Evolutionary conservation across 2,329 filamentous ascomycete genomes (phyloP), one percentile per base, ranked within the genome.

Genomic region (Xylaria sp.): DNA sequence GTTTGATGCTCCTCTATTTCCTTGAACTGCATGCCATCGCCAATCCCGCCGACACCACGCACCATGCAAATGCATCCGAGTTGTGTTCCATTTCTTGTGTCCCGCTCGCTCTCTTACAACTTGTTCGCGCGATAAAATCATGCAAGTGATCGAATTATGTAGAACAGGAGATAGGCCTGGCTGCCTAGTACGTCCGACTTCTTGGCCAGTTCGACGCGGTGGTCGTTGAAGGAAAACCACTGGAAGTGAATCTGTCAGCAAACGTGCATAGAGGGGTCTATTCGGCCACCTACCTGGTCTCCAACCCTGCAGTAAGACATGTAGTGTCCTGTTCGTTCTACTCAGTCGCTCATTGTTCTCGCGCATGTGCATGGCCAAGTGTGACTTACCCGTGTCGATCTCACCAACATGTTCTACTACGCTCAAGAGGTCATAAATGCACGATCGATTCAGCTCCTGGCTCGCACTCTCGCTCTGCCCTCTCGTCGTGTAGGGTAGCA

Each of bases 161-260:
- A 98, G 75, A 97, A 97, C 54, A 98, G 80, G 59, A 98, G 81
- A 75, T 97, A 98, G 0, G 94, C 93, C 74, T 97, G 89, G 13
- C 92, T 91, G 29, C 85, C 85, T 41, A 98, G 82, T 3, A 98
- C 94, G 62, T 97, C 92, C 4, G 90, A 90, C 73, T 95, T 90
- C 47, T 87, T 87, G 2, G 92, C 94, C 58, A 93, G 74, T 63
- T 93, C 91, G 23, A 98, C 94, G 74, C 92, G 93, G 74, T 95
- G 93, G 73, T 98, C 94, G 72, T 98, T 96, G 77, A 97, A 97
- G 57, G 91, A 87, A 75, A 97, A 96, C 94, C 94, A 98, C 84
- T 96, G 38, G 5, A 3, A 4, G 17, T 17, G 1, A 5, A 23
- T 17, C 21, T 5, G 41, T 65, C 10, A 64, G 61, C 40, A 58